Evolutionary conservation across 257 asterid genomes (phyloP).

Genomic region (Solanum sitiens): DNA sequence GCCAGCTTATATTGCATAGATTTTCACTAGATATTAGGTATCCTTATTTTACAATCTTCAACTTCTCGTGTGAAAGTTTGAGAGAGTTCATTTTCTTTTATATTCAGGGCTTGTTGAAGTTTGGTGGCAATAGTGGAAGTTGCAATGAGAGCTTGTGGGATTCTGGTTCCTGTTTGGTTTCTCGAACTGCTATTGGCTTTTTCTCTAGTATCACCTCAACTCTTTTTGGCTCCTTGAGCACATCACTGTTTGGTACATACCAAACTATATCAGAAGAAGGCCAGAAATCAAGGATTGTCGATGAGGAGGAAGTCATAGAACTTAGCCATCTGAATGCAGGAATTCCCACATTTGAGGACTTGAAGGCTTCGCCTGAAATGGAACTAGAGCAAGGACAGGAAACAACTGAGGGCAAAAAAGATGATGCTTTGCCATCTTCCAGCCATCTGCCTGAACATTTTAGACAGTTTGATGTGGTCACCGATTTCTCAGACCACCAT

Average conservation of each 20-base stretch:
- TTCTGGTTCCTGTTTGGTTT: conserved; percentile 38
- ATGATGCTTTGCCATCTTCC: conserved; percentile 12
- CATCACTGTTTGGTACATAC: conserved; percentile 36
- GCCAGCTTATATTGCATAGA: not conserved
- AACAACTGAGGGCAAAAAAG: conserved; percentile 17
- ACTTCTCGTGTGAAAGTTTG: not conserved
- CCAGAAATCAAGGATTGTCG: conserved; percentile 4
- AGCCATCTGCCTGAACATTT: conserved; percentile 31
- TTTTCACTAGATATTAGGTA: not conserved
- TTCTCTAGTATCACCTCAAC: conserved; percentile 43
- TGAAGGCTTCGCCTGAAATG: conserved; percentile 13
- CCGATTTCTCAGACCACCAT: conserved; percentile 77
- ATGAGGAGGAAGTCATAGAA: conserved; percentile 34
- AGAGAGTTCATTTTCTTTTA: not conserved
- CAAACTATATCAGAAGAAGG: conserved; percentile 25
- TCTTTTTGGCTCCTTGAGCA: conserved; percentile 40
- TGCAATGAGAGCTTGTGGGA: conserved; percentile 1
- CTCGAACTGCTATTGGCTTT: conserved; percentile 46
- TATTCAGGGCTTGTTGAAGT: conserved; percentile 34
- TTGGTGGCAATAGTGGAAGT: conserved; percentile 12
- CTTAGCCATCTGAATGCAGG: conserved; percentile 22
- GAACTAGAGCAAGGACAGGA: conserved; percentile 13
- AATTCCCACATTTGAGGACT: conserved; percentile 7
- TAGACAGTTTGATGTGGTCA: conserved; percentile 73
- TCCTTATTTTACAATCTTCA: not conserved